Evolutionary conservation across 345 rosid species (phyloP).

Genomic region (Microcos paniculata): DNA sequence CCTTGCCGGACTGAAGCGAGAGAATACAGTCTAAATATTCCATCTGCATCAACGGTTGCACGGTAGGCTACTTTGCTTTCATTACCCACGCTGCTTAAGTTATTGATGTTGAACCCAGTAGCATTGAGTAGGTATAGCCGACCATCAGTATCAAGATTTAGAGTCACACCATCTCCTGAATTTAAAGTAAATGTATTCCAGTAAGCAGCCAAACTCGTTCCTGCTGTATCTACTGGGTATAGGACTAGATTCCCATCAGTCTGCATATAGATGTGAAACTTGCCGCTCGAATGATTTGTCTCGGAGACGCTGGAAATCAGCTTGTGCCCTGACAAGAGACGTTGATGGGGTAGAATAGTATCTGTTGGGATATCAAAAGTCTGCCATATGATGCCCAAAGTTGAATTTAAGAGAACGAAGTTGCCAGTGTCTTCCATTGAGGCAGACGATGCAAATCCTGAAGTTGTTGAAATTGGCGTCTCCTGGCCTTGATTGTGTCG

Average conservation of each 20-base stretch:
- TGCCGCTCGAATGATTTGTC: slow-evolving; percentile 24
- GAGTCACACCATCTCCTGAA: not conserved
- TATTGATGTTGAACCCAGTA: not conserved
- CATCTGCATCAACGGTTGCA: not conserved
- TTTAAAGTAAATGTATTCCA: not conserved
- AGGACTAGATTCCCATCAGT: slow-evolving; percentile 26
- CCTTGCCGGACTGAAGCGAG: not conserved
- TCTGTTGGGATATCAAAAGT: slow-evolving; percentile 30
- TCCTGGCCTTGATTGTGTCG: not conserved
- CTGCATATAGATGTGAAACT: slow-evolving; percentile 31
- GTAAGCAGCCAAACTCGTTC: slow-evolving; percentile 19
- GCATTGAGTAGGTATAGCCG: not conserved
- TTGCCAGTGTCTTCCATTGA: not conserved
- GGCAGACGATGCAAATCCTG: not conserved
- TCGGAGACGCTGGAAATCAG: slow-evolving; percentile 24
- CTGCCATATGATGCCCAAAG: slow-evolving; percentile 13
- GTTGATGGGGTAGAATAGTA: slow-evolving; percentile 26
- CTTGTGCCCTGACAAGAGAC: not conserved
- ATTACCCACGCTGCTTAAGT: not conserved
- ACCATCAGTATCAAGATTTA: slow-evolving; percentile 13
- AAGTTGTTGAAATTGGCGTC: not conserved
- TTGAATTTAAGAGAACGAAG: slow-evolving; percentile 6
- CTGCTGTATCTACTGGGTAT: slow-evolving; percentile 17
- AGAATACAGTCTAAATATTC: not conserved
- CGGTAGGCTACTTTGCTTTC: not conserved